Percentiles rank a stretch among this genome's conserved stretches.
Conservation (phyloP, 2,329 filamentous ascomycete species). For the Peltaster fructicola region DNA sequence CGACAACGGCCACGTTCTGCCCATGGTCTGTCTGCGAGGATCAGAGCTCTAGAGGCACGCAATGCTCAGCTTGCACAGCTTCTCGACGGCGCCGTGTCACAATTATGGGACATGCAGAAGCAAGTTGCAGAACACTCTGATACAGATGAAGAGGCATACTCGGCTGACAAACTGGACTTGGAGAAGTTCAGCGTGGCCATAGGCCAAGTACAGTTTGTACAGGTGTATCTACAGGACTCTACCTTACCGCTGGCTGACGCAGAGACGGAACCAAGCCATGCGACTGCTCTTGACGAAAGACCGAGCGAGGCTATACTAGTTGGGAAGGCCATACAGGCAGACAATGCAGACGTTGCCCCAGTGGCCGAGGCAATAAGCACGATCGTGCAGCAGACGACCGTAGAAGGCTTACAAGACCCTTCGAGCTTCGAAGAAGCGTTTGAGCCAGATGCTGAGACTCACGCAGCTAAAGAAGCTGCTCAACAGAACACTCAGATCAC, state of each 20-base stretch:
- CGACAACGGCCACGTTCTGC: constrained; percentile 27
- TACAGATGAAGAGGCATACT: constrained; percentile 17
- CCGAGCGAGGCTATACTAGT: too few relatives aligned
- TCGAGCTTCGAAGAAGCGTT: constrained; percentile 7
- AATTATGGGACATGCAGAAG: constrained; percentile 43
- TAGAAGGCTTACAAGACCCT: constrained; percentile 6
- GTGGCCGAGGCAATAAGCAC: too few relatives aligned
- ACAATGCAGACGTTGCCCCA: too few relatives aligned
- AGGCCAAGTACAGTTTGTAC: constrained; percentile 33
- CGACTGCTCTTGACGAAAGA: too few relatives aligned
- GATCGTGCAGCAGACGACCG: too few relatives aligned
- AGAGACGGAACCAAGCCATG: constrained; percentile 13
- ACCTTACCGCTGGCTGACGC: constrained; percentile 25
- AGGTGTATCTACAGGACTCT: constrained; percentile 31
- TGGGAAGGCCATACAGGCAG: too few relatives aligned
- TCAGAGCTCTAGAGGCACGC: constrained; percentile 41
- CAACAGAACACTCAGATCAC: too few relatives aligned
- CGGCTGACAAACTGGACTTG: constrained; percentile 14
- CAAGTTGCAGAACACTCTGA: constrained; percentile 24
- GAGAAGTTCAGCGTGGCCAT: constrained; percentile 30
- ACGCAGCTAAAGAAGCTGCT: too few relatives aligned
- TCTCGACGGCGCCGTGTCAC: constrained; percentile 47
- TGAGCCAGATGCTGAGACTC: too few relatives aligned
- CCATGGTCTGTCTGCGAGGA: constrained; percentile 11
- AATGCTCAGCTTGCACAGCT: constrained; percentile 50